Percentiles rank a stretch among this genome's conserved stretches.
Conservation (phyloP, 1,284 basidiomycete species). For the Ustilago sp. region DNA sequence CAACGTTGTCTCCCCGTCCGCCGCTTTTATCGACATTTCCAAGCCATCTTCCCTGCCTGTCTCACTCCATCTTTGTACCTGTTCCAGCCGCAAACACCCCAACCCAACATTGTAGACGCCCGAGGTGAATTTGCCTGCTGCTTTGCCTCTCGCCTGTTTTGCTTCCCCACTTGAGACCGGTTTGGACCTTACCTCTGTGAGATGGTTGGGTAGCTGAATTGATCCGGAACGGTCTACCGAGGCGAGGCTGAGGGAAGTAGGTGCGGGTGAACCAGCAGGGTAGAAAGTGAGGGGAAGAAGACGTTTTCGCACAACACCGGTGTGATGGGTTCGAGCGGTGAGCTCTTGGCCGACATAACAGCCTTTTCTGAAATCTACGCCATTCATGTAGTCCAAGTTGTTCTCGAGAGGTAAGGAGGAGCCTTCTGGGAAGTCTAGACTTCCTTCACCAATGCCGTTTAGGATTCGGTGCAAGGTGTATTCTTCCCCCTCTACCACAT, state of each 20-base stretch:
- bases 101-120: conserved; percentile 63
- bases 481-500: conserved; percentile 18
- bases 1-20: conserved; percentile 36
- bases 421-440: conserved; percentile 80
- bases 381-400: conserved; percentile 92
- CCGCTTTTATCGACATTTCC: conserved; percentile 27
- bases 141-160: conserved; percentile 43
- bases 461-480: conserved; percentile 84
- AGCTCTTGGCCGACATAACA: conserved; percentile 98
- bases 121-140: conserved; percentile 60
- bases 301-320: conserved; percentile 89
- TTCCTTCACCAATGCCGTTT: conserved; percentile 89
- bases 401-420: conserved; percentile 91
- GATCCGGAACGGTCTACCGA: conserved; percentile 10
- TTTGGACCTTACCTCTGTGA: conserved; percentile 49
- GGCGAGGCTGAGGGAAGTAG: conserved; percentile 2
- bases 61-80: conserved; percentile 50
- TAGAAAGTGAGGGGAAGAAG: conserved; percentile 78
- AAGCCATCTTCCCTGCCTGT: conserved; percentile 19
- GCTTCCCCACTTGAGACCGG: background rate
- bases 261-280: conserved; percentile 10
- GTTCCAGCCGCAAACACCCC: conserved; percentile 59
- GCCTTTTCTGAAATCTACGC: conserved; percentile 95
- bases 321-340: conserved; percentile 95
- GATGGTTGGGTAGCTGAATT: conserved; percentile 11